These are phyloP conservation scores for Dichotomocladium elegans DNA, from an alignment of 371 early-diverging fungal genomes.

Conservation along the genomic window DNA sequence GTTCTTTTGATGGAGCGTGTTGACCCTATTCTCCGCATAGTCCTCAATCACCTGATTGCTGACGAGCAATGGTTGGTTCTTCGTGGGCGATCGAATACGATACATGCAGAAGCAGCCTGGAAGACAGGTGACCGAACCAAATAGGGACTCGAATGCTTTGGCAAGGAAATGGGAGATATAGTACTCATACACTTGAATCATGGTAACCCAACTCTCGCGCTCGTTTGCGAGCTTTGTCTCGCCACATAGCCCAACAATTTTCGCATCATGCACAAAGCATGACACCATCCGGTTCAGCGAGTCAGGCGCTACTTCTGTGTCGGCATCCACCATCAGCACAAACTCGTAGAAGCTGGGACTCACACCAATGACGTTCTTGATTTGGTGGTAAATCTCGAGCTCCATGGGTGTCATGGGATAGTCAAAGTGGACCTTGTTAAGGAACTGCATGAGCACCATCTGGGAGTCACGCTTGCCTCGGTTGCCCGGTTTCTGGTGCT, in stretches of 20 bases:
- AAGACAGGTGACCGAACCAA: conserved; percentile 86
- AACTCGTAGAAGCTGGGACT: conserved; percentile 71
- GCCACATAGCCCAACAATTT: conserved; percentile 79
- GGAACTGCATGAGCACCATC: conserved; percentile 77
- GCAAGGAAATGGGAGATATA: conserved; percentile 79
- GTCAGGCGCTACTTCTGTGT: conserved; percentile 67
- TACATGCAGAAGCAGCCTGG: conserved; percentile 94
- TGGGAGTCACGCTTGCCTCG: too few relatives aligned
- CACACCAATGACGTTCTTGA: conserved; percentile 86
- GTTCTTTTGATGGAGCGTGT: conserved; percentile 97
- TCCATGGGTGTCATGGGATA: conserved; percentile 85
- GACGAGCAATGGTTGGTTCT: conserved; percentile 86
- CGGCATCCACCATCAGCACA: conserved; percentile 66
- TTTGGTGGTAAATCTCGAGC: conserved; percentile 86
- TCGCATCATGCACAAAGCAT: conserved; percentile 68
- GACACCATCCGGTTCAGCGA: conserved; percentile 62
- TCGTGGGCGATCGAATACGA: conserved; percentile 78
- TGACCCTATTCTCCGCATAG: conserved; percentile 93
- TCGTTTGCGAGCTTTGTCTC: conserved; percentile 80
- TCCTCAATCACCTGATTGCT: conserved; percentile 88
- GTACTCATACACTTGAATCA: conserved; percentile 85
- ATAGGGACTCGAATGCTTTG: conserved; percentile 79
- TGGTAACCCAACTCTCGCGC: conserved; percentile 81
- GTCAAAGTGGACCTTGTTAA: conserved; percentile 72
- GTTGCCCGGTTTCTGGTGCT: conserved; percentile 74